Evolutionary conservation across 495 filamentous ascomycete genomes (phyloP), one percentile per base, ranked within the genome.

Genomic region (Bryoglossum gracile): DNA sequence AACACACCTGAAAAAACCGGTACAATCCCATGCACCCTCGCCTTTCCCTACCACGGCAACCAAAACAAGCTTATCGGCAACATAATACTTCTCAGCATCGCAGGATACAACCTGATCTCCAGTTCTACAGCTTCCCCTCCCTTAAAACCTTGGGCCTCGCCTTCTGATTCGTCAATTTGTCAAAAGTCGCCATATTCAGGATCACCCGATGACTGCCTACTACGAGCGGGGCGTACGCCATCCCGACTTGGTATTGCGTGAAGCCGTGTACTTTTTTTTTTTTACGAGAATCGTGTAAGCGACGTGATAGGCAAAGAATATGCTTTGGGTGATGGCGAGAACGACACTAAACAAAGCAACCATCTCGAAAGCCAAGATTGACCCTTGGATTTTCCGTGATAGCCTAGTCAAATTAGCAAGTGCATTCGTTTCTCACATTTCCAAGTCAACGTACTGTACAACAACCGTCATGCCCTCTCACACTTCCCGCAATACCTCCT

Each of bases 261-360:
- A 80, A 78, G 36, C 59, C 55, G 56, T 84, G 81, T 10, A 73
- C 62, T 1, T 47, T 44, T 34, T 63, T 1, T 47, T 44, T 34
- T 63, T 35, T 48, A 77, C 80, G 4, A 75, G 57, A 33, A 71
- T 63, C 0, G 80, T 79, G 19, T 82, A 70, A 0, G 77, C 78
- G 8, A 75, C 77, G 49, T 85, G 83, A 65, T 83, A 85, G 16
- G 65, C 68, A 54, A 80, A 85, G 3, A 86, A 68, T 3, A 81
- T 72, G 13, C 69, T 71, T 48, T 83, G 85, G 38, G 73, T 72
- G 54, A 79, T 81, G 3, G 73, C 66, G 4, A 72, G 65, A 56
- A 86, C 85, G n/a, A n/a, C n/a, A n/a, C n/a, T n/a, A n/a, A n/a
- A n/a, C n/a, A n/a, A n/a, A n/a, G n/a, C n/a, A n/a, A n/a, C n/a